Conservation (phyloP, 2,329 filamentous ascomycete species). For the Apiospora kogelbergensis region DNA sequence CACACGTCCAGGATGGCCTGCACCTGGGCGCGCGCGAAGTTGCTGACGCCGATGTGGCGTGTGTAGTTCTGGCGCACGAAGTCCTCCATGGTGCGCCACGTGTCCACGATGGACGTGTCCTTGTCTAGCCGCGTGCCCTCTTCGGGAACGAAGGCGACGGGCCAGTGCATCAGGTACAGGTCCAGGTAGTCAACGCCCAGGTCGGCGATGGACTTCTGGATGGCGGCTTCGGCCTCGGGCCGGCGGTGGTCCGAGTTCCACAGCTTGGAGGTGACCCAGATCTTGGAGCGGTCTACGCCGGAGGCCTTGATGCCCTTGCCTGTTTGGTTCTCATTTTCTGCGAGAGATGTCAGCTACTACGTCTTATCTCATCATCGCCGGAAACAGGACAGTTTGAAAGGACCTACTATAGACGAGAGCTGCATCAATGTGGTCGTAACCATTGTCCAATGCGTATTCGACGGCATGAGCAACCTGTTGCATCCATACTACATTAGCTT, state of each 20-base stretch:
- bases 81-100: conserved; percentile 60
- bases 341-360: neutral
- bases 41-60: conserved; percentile 61
- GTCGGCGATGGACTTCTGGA: conserved; percentile 60
- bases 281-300: conserved; percentile 49
- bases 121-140: conserved; percentile 27
- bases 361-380: neutral
- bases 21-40: conserved; percentile 50
- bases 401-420: conserved; percentile 28
- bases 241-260: conserved; percentile 65
- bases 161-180: conserved; percentile 68
- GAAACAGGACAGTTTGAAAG: neutral
- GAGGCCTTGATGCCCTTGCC: conserved; percentile 46
- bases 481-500: neutral
- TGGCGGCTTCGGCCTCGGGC: conserved; percentile 62
- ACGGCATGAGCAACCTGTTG: conserved; percentile 28
- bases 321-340: conserved; percentile 48
- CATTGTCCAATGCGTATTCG: conserved; percentile 27
- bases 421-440: conserved; percentile 30
- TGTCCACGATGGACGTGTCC: conserved; percentile 37
- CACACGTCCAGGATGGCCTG: conserved; percentile 40
- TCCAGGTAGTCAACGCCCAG: conserved; percentile 68
- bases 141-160: conserved; percentile 38
- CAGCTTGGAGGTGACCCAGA: conserved; percentile 68
- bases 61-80: conserved; percentile 52